phyloP scores from a whole-genome alignment of 805 yeast species.

The Schizosaccharomyces japonicus region DNA sequence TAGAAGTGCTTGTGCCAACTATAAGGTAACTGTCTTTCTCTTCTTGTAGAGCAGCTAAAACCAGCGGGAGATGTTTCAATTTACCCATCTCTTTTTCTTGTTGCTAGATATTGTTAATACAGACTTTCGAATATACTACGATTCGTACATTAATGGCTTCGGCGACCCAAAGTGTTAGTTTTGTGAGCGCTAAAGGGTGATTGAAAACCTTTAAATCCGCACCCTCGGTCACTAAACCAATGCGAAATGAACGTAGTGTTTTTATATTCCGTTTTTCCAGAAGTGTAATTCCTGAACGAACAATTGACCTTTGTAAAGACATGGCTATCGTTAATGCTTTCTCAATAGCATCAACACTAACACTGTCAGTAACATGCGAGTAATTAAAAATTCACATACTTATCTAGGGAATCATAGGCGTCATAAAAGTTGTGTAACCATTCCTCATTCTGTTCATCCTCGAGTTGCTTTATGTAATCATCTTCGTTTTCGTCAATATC shows the following conservation, averaged over 20 bases:
- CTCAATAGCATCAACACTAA: constrained; percentile 2
- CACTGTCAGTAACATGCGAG: too few species aligned
- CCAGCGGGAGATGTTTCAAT: constrained; percentile 43
- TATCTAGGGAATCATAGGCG: constrained; percentile 38
- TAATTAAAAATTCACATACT: constrained; percentile 8
- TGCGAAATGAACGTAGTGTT: constrained; percentile 53
- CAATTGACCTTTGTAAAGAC: constrained; percentile 51
- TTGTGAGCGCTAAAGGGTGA: constrained; percentile 65
- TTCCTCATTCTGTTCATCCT: constrained; percentile 14
- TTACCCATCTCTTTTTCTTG: constrained; percentile 26
- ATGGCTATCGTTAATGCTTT: constrained; percentile 13
- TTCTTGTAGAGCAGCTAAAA: constrained; percentile 59
- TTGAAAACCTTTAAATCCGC: constrained; percentile 55
- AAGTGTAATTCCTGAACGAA: constrained; percentile 71
- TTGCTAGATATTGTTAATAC: background rate
- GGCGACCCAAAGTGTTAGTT: constrained; percentile 74
- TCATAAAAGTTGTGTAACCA: constrained; percentile 60
- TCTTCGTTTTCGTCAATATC: constrained; percentile 4
- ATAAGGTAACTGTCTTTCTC: constrained; percentile 58
- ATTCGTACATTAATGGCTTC: constrained; percentile 36
- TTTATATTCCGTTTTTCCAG: constrained; percentile 62
- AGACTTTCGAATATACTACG: constrained; percentile 5
- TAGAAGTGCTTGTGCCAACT: constrained; percentile 70
- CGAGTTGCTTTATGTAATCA: constrained; percentile 3
- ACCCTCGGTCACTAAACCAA: constrained; percentile 74